Evolutionary conservation across 2,329 filamentous ascomycete species (phyloP).

Genomic region (Metarhizium album): DNA sequence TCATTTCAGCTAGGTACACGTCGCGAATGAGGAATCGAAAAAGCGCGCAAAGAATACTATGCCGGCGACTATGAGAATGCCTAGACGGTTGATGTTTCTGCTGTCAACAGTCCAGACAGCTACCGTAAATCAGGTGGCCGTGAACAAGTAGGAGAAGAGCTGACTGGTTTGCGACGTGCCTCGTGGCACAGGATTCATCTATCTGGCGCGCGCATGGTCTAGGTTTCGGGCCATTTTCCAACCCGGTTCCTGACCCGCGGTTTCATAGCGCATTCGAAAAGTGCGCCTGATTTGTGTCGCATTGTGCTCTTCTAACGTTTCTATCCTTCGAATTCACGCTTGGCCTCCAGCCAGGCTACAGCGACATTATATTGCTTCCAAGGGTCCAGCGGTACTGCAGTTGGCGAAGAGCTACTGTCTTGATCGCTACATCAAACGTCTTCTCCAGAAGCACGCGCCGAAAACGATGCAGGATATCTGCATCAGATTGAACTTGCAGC

Average conservation of each 20-base stretch:
- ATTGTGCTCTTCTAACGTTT: neutral
- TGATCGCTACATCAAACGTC: too few species aligned
- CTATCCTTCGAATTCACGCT: neutral
- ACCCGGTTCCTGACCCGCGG: neutral
- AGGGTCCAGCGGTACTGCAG: neutral
- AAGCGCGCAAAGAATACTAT: neutral
- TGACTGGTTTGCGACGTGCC: neutral
- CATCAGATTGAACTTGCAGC: too few species aligned
- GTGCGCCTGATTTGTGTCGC: neutral
- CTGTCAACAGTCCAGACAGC: neutral
- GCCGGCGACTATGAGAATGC: neutral
- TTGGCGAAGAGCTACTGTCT: too few species aligned
- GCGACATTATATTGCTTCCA: neutral
- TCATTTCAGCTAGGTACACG: neutral
- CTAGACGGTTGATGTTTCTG: neutral
- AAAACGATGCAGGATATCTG: too few species aligned
- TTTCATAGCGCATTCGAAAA: neutral
- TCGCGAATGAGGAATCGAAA: neutral
- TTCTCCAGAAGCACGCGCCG: too few species aligned
- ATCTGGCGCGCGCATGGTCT: neutral
- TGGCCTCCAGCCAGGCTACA: neutral
- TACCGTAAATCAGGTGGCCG: too few species aligned
- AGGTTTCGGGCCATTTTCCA: neutral
- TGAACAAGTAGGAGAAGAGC: too few species aligned
- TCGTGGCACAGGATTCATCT: neutral